Evolutionary conservation across 208 protist species (phyloP), one percentile per base, ranked within the genome.

Genomic region (Acanthamoeba royreba): DNA sequence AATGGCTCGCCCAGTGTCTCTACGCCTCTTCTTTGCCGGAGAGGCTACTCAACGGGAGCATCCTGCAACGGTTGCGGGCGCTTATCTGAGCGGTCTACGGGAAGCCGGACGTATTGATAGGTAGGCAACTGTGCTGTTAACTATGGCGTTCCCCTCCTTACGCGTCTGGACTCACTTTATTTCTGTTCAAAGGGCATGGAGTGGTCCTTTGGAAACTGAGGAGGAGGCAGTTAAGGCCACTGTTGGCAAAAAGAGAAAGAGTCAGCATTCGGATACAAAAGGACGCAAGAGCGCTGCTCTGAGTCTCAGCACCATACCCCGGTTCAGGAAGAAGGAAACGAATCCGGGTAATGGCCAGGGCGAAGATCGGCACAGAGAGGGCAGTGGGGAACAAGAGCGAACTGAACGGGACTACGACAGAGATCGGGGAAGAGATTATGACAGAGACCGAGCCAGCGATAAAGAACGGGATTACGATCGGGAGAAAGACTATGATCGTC

Each of bases 41-140:
- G 87, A 92, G 45, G 87, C 87, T 46, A 92, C 87, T 0, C 87
- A 92, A 42, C 87, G 87, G 11, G 87, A 92, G 28, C 87, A 92
- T 33, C 87, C 87, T 4, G 87, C 87, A 9, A 92, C 87, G 17
- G 87, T 92, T 52, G 87, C 87, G 35, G 87, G 87, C 31, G 87
- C 87, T 19, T 92, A 81, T 19, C 87, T 92, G 9, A 92, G 87
- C 63, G 87, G 87, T 61, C 25, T 92, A 33, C 55, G 87, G 11
- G 87, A 92, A 38, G 87, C 87, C 40, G 87, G 87, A 19, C 40
- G 87, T 19, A 92, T 92, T 9, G 87, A 92, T 43, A 63, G 49
- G 49, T 55, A 19, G 13, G 49, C 19, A 9, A 19, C 19, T 19
- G 49, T 55, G 13, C n/a, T n/a, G n/a, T n/a, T n/a, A n/a, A n/a